These are phyloP conservation scores for Vanrija humicola DNA, from an alignment of 1,284 basidiomycete genomes.

Conservation along the genomic window DNA sequence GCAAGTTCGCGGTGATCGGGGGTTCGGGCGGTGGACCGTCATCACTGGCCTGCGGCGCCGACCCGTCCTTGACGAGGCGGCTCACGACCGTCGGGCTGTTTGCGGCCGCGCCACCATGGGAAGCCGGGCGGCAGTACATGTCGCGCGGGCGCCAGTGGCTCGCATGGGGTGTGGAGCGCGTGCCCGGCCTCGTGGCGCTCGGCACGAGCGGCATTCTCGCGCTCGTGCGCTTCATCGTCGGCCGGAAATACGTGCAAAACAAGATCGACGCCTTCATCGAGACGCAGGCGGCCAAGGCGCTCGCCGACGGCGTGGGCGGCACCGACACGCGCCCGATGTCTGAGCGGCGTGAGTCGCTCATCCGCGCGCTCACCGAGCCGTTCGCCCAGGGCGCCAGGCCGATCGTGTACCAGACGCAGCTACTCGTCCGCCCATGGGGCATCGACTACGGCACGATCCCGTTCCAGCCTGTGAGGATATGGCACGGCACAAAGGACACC, in stretches of 20 bases:
- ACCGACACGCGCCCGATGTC: background rate
- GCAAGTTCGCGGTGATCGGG: constrained; percentile 3
- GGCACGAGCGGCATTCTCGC: background rate
- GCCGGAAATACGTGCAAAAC: background rate
- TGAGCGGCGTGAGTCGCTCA: background rate
- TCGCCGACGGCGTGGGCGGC: background rate
- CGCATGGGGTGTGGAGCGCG: background rate
- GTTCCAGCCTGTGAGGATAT: background rate
- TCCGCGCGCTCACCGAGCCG: constrained; percentile 1
- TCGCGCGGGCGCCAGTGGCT: background rate
- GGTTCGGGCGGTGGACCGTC: constrained; percentile 13
- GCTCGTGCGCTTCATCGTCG: background rate
- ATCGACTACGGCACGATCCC: background rate
- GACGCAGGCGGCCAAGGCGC: background rate
- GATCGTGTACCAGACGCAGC: constrained; percentile 5
- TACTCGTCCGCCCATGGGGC: constrained; percentile 10
- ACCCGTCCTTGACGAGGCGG: background rate
- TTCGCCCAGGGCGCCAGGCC: constrained; percentile 4
- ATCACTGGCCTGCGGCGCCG: constrained; percentile 10
- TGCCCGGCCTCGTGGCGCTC: background rate
- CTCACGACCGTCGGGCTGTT: constrained; percentile 3
- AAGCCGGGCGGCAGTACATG: background rate
- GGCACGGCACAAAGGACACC: constrained; percentile 11
- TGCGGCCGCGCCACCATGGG: constrained; percentile 13
- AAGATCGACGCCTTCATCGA: no score